These are phyloP conservation scores for Candida tetrigidarum DNA, from an alignment of 1,139 yeast species.

Conservation along the genomic window DNA sequence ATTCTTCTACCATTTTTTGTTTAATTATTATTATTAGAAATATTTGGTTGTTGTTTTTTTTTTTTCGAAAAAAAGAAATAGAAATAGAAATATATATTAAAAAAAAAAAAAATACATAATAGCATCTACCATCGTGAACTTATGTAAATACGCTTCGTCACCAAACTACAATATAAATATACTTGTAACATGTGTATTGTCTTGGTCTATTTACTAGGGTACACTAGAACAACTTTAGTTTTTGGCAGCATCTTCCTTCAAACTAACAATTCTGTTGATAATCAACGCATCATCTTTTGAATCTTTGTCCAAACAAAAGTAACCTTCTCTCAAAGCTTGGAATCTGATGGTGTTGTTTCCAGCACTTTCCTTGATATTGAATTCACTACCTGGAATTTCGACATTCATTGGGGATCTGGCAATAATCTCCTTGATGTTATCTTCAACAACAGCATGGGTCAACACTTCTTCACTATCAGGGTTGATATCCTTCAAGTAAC, in stretches of 20 bases:
- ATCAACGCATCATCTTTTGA: constrained; percentile 64
- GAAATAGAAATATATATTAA: constrained; percentile 26
- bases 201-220: too few relatives aligned
- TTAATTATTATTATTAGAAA: constrained; percentile 7
- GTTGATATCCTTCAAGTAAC: constrained; percentile 83
- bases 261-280: constrained; percentile 85
- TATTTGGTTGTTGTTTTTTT: too few relatives aligned
- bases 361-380: constrained; percentile 64
- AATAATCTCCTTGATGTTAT: constrained; percentile 71
- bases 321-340: constrained; percentile 98
- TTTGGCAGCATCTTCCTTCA: constrained; percentile 65
- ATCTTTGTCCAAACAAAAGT: constrained; percentile 91
- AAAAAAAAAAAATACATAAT: too few relatives aligned
- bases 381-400: constrained; percentile 66
- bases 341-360: constrained; percentile 88
- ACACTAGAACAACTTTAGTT: constrained; percentile 25
- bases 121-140: too few relatives aligned
- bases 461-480: constrained; percentile 74
- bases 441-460: constrained; percentile 74
- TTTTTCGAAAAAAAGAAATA: constrained; percentile 16
- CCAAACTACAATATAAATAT: too few relatives aligned
- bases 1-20: background rate
- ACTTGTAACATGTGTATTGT: too few relatives aligned
- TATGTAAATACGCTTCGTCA: too few relatives aligned
- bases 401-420: constrained; percentile 78